Evolutionary conservation across 768 basidiomycete genomes (phyloP), one percentile per base, ranked within the genome.

Genomic region (Lactarius sp.): DNA sequence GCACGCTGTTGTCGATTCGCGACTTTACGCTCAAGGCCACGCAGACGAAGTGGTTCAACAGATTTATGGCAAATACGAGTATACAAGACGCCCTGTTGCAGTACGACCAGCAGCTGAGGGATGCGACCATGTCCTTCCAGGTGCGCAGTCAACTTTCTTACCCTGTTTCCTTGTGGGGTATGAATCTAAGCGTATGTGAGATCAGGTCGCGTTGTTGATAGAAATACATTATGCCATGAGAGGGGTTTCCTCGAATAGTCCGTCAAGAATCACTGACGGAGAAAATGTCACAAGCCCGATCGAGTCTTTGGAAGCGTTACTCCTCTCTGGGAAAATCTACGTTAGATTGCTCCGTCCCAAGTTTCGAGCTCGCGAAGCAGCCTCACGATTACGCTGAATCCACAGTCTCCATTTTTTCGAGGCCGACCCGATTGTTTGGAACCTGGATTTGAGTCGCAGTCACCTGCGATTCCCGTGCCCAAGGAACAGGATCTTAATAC

Each of bases 151-250:
- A 1, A 7, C 18, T 27, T 33, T 47, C 12, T 36, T 14, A 16
- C 20, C 33, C n/a, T 0, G 16, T 59, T 27, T 20, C 20, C 2
- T 37, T 27, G 22, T 13, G 20, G 20, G 7, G 4, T 8, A 1
- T 41, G 37, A 27, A 65, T n/a, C 41, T 42, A 31, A 52, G 2
- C 9, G 8, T 37, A 16, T 27, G 31, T 4, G 50, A 31, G 27
- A 42, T 33, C 22, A 69, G 68, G 57, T 69, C 12, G 57, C 65
- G 4, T 68, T 64, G 14, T 59, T 69, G 31, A 69, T 69, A 51
- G 69, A 69, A 49, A 69, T 69, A 46, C 69, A 69, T 33, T 69
- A 69, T 50, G 62, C 56, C 27, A n/a, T 46, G 49, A 18, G 34
- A 10, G 39, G 51, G 5, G 16, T 33, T 34, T 37, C 47, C 49